Conservation (phyloP, 2,329 filamentous ascomycete species). For the Acephala macrosclerotiorum region DNA sequence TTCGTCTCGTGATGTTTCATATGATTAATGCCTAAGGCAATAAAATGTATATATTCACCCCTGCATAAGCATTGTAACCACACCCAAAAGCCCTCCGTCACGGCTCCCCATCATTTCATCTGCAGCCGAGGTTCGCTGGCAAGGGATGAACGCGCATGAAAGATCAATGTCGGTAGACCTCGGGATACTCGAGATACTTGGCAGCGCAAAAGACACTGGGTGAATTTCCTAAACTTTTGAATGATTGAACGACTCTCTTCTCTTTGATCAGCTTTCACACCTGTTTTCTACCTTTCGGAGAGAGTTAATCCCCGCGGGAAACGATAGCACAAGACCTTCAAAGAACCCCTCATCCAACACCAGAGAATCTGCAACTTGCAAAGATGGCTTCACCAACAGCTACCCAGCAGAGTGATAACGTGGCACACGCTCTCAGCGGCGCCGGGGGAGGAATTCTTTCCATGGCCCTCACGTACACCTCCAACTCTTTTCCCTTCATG, state of each 20-base stretch:
- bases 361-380: constrained; percentile 1
- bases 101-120: constrained; percentile 18
- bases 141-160: neutral
- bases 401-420: constrained; percentile 84
- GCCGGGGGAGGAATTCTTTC: constrained; percentile 93
- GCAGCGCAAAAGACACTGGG: constrained; percentile 4
- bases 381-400: constrained; percentile 41
- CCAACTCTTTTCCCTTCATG: constrained; percentile 13
- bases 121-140: constrained; percentile 3
- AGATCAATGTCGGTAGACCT: constrained; percentile 21
- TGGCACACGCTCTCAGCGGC: constrained; percentile 92
- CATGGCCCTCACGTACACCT: constrained; percentile 88
- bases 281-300: too few relatives aligned
- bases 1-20: too few relatives aligned
- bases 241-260: constrained; percentile 8
- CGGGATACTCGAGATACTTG: too few relatives aligned
- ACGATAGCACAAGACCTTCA: too few relatives aligned
- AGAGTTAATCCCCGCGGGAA: too few relatives aligned
- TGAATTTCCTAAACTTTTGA: constrained; percentile 2
- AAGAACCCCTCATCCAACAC: neutral
- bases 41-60: too few relatives aligned
- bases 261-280: constrained; percentile 14
- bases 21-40: too few relatives aligned
- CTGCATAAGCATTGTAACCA: too few relatives aligned
- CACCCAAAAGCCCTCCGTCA: too few relatives aligned